A percentile compares a stretch with the other conserved stretches of the same genome.
Evolutionary conservation across 768 basidiomycete species (phyloP).

Genomic region (Kwoniella sp.): DNA sequence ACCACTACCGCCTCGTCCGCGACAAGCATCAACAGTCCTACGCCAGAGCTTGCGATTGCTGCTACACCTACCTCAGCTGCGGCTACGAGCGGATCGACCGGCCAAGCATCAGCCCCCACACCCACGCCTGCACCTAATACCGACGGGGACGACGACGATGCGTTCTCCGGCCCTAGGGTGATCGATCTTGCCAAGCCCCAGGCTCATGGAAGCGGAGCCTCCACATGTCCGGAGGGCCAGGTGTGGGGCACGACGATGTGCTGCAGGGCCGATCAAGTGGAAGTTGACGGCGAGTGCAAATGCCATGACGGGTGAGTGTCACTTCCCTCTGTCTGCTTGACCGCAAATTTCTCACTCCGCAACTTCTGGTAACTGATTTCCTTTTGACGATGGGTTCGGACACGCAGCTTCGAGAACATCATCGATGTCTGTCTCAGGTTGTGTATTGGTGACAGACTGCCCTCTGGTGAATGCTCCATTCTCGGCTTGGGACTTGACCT

Average conservation of each 20-base stretch:
- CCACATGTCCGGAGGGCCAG: conserved; percentile 14
- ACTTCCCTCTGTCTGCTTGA: background rate
- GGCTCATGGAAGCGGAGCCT: background rate
- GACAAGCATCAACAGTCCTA: background rate
- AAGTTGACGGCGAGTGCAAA: conserved; percentile 19
- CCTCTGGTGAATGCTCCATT: conserved; percentile 13
- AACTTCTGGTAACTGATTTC: background rate
- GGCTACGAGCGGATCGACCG: background rate
- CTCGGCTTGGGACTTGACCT: conserved; percentile 12
- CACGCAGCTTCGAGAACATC: conserved; percentile 18
- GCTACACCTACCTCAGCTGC: background rate
- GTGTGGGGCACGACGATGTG: conserved; percentile 15
- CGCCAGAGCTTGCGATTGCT: background rate
- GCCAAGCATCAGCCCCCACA: conserved; percentile 4
- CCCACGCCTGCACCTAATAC: conserved; percentile 6
- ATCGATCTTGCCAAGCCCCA: conserved; percentile 11
- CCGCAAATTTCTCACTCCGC: no score
- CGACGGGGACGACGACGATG: conserved; percentile 11
- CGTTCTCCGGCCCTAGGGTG: conserved; percentile 12
- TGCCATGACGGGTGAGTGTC: conserved; percentile 24
- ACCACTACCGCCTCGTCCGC: background rate
- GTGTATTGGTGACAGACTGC: conserved; percentile 22
- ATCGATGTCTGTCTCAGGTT: conserved; percentile 25
- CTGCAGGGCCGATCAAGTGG: conserved; percentile 27
- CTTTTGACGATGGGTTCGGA: background rate